Evolutionary conservation across 1,139 yeast genomes (phyloP).

Genomic region (Candida sojae): DNA sequence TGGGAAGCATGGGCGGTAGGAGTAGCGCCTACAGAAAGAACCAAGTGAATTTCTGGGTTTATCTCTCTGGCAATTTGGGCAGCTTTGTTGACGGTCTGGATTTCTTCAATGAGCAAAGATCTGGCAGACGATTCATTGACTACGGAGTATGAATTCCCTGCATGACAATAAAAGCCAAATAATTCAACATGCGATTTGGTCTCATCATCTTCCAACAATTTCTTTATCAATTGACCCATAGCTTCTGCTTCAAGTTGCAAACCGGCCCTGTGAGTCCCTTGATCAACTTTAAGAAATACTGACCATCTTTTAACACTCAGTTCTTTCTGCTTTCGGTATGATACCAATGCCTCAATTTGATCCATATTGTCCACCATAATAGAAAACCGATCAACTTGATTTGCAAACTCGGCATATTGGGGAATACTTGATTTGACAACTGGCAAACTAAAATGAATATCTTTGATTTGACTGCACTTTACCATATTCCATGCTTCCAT

Average conservation of each 20-base stretch:
- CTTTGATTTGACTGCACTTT: constrained; percentile 49
- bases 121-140: constrained; percentile 50
- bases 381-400: constrained; percentile 44
- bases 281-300: constrained; percentile 56
- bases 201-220: constrained; percentile 22
- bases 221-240: constrained; percentile 30
- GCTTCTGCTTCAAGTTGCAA: constrained; percentile 32
- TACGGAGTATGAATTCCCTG: constrained; percentile 72
- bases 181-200: constrained; percentile 36
- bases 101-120: constrained; percentile 51
- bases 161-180: constrained; percentile 76
- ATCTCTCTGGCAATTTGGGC: constrained; percentile 38
- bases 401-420: constrained; percentile 49
- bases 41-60: constrained; percentile 30
- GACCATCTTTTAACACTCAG: constrained; percentile 46
- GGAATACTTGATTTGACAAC: constrained; percentile 53
- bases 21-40: constrained; percentile 73
- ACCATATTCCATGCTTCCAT: constrained; percentile 62
- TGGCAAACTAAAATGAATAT: constrained; percentile 71
- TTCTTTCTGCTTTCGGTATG: constrained; percentile 26
- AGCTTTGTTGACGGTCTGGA: constrained; percentile 57
- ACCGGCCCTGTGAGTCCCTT: constrained; percentile 71
- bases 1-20: constrained; percentile 74
- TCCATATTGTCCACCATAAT: constrained; percentile 62
- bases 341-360: constrained; percentile 52